Evolutionary conservation across 345 rosid species (phyloP), one percentile per base, ranked within the genome.

Genomic region (Salix caprea): DNA sequence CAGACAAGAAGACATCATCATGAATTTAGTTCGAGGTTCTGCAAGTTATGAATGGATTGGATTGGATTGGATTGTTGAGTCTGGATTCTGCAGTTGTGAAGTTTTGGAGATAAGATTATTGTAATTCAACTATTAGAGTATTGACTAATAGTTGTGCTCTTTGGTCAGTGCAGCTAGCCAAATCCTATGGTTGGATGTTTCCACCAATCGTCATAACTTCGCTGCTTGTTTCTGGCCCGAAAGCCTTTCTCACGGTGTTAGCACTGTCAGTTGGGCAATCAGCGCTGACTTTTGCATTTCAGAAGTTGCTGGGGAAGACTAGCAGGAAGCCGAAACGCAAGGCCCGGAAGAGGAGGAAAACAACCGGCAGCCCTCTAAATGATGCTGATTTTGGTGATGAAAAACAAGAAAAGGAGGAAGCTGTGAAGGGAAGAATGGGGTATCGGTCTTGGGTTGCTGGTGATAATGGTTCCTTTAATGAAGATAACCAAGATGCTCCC

Each of bases 171-270:
- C 84, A 88, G 95, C 85, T 81, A 60, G 84, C 87, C 71, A 84
- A 82, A 83, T 88, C 92, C 68, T 89, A 71, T 74, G 95, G 95
- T 46, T 89, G 89, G 92, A 21, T 65, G 13, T 84, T 86, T 74
- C 92, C 92, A 4, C 76, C 74, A n/a, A 75, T 88, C 73, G 65
- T 86, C 58, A 21, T 84, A 39, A 85, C 92, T 1, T 56, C 66
- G 56, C 68, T 91, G 67, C 28, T 81, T 65, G 87, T 90, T 61
- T 74, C 83, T n/a, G 94, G 92, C 50, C 91, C 84, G n/a, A 86
- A 89, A 78, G 88, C 94, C 48, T 86, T 91, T 74, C 76, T 89
- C 65, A 65, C 69, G 79, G 61, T 88, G 30, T 72, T 84, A 28
- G 85, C 82, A 34, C 39, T 89, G 28, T 69, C 86, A 50, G 24